Evolutionary conservation across 2,329 filamentous ascomycete species (phyloP).

Genomic region (Davidsoniella eucalypti): DNA sequence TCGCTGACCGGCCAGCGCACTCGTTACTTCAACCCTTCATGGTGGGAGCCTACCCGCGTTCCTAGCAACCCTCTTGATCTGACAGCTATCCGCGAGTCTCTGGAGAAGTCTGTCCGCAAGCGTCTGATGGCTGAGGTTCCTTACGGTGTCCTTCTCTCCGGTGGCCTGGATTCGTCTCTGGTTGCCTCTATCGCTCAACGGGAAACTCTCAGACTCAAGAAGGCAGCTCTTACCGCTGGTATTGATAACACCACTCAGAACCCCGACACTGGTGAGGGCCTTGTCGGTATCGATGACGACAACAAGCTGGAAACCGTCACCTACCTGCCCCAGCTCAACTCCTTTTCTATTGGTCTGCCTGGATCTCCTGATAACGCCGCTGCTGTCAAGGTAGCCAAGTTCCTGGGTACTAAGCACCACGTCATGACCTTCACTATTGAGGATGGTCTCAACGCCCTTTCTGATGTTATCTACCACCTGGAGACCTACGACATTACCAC

Average conservation of each 20-base stretch:
- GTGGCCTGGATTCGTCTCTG: slow-evolving; percentile 87
- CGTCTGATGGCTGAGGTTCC: slow-evolving; percentile 97
- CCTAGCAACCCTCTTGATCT: slow-evolving; percentile 70
- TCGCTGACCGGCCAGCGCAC: slow-evolving; percentile 74
- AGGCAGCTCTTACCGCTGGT: slow-evolving; percentile 37
- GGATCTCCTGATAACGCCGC: slow-evolving; percentile 85
- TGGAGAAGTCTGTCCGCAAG: slow-evolving; percentile 89
- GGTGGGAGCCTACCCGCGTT: slow-evolving; percentile 72
- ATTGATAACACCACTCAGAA: slow-evolving; percentile 27
- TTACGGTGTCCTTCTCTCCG: slow-evolving; percentile 88
- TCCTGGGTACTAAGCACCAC: slow-evolving; percentile 94
- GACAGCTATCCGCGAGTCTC: slow-evolving; percentile 60
- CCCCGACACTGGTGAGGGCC: slow-evolving; percentile 43
- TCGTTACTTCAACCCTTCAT: slow-evolving; percentile 79
- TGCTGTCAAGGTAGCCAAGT: slow-evolving; percentile 83
- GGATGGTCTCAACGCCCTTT: slow-evolving; percentile 89
- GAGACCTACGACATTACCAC: slow-evolving; percentile 98
- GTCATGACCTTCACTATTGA: slow-evolving; percentile 97
- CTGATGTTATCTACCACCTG: slow-evolving; percentile 94
- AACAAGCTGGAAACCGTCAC: slow-evolving; percentile 80
- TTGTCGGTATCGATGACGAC: slow-evolving; percentile 89
- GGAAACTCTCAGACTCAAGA: slow-evolving; percentile 65
- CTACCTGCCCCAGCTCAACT: slow-evolving; percentile 88
- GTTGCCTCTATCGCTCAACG: slow-evolving; percentile 91
- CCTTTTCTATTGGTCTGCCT: slow-evolving; percentile 93